Evolutionary conservation across 2,329 filamentous ascomycete genomes (phyloP).

Genomic region (Lasiodiplodia hormozganensis): DNA sequence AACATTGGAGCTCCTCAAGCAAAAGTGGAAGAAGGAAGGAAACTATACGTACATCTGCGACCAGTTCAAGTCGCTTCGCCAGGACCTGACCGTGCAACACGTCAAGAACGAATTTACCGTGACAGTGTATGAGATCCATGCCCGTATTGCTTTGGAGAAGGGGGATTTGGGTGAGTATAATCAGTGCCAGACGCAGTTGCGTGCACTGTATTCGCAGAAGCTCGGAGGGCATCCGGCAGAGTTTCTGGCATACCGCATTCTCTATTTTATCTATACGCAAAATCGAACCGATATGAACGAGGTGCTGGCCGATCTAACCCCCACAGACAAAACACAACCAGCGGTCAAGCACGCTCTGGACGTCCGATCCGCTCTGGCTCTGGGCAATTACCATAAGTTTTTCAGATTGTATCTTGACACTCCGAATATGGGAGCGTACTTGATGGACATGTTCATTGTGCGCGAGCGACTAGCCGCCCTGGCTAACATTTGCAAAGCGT

Average conservation of each 20-base stretch:
- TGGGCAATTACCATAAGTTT: slow-evolving; percentile 97
- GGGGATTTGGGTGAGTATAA: slow-evolving; percentile 99
- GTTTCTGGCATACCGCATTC: slow-evolving; percentile 98
- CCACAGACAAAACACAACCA: slow-evolving; percentile 87
- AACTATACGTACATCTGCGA: slow-evolving; percentile 99
- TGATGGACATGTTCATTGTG: slow-evolving; percentile 99
- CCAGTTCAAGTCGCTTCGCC: slow-evolving; percentile 97
- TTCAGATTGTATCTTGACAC: slow-evolving; percentile 95
- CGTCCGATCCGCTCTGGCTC: slow-evolving; percentile 87
- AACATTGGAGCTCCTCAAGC: slow-evolving; percentile 86
- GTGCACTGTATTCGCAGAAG: slow-evolving; percentile 85
- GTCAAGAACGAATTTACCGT: slow-evolving; percentile 98
- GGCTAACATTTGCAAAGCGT: slow-evolving; percentile 94
- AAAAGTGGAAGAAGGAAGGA: slow-evolving; percentile 91
- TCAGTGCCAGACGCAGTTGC: slow-evolving; percentile 98
- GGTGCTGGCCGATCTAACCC: slow-evolving; percentile 97
- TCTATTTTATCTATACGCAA: slow-evolving; percentile 99
- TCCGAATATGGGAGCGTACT: slow-evolving; percentile 95
- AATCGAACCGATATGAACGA: slow-evolving; percentile 99
- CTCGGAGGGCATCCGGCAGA: slow-evolving; percentile 90
- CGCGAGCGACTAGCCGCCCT: slow-evolving; percentile 91
- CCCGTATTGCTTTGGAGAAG: slow-evolving; percentile 96
- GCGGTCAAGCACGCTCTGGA: slow-evolving; percentile 90
- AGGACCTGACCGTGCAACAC: slow-evolving; percentile 97
- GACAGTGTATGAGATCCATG: slow-evolving; percentile 95